Conservation (phyloP, 2,329 filamentous ascomycete species). For the Xylariomycetidae sp. region DNA sequence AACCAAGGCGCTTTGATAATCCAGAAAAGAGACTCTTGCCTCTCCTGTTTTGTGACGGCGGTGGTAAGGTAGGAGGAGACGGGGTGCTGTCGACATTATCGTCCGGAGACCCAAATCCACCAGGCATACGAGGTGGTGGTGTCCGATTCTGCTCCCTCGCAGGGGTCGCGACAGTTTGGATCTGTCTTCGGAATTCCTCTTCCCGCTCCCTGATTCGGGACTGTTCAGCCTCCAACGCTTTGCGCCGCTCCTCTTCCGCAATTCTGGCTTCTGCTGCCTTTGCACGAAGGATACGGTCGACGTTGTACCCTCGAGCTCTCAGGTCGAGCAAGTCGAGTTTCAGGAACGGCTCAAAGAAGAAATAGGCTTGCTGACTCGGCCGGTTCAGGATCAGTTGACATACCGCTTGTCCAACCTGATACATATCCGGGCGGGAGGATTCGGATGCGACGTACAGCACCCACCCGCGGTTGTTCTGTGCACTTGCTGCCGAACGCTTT, state of each 20-base stretch:
- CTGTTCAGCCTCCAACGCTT: conserved; percentile 69
- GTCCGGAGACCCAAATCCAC: conserved; percentile 51
- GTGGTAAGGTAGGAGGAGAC: conserved; percentile 22
- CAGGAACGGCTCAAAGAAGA: conserved; percentile 87
- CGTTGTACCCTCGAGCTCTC: conserved; percentile 88
- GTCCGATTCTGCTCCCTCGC: conserved; percentile 35
- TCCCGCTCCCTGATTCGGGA: conserved; percentile 57
- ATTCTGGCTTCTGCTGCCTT: conserved; percentile 85
- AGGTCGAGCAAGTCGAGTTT: conserved; percentile 79
- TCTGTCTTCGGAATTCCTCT: conserved; percentile 42
- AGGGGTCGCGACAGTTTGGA: conserved; percentile 32
- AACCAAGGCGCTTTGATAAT: conserved; percentile 62
- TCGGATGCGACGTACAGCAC: conserved; percentile 72
- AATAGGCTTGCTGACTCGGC: conserved; percentile 81
- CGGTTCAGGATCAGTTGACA: conserved; percentile 75
- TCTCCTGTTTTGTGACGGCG: conserved; percentile 38
- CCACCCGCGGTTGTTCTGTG: conserved; percentile 49
- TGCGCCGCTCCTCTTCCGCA: conserved; percentile 75
- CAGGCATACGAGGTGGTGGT: conserved; percentile 61
- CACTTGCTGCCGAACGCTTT: conserved; percentile 68
- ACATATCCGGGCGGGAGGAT: conserved; percentile 66
- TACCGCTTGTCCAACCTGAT: conserved; percentile 86
- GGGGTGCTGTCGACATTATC: conserved; percentile 8
- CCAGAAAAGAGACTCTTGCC: conserved; percentile 61
- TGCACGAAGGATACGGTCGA: conserved; percentile 84